Conservation (phyloP, 2,329 filamentous ascomycete genomes). For the Fusarium palustre region DNA sequence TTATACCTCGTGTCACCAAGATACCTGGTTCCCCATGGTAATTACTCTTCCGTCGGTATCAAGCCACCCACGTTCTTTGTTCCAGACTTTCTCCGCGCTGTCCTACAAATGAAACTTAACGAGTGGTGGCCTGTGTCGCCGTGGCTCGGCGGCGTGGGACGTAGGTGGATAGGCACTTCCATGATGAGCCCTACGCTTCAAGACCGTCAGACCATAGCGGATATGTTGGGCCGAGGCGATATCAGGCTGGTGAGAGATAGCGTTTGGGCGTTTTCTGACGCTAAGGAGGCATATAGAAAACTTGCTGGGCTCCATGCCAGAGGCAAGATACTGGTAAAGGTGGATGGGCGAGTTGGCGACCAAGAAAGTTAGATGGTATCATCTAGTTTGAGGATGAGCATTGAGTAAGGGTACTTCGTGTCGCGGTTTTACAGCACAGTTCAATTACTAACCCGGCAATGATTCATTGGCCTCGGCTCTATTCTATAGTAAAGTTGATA, state of each 20-base stretch:
- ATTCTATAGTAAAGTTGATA: slow-evolving; percentile 20
- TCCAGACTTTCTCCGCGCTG: slow-evolving; percentile 47
- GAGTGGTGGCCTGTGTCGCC: slow-evolving; percentile 52
- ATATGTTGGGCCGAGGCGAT: slow-evolving; percentile 36
- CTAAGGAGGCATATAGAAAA: neutral
- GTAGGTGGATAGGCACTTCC: slow-evolving; percentile 51
- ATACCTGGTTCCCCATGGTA: neutral
- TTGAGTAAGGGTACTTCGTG: too few species aligned
- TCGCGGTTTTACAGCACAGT: too few species aligned
- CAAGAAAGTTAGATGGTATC: slow-evolving; percentile 31
- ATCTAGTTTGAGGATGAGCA: neutral
- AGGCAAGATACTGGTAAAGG: slow-evolving; percentile 56
- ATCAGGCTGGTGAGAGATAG: slow-evolving; percentile 1
- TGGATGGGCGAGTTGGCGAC: slow-evolving; percentile 43
- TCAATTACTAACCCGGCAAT: too few species aligned
- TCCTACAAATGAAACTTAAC: slow-evolving; percentile 54
- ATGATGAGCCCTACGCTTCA: slow-evolving; percentile 52
- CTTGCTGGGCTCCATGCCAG: slow-evolving; percentile 46
- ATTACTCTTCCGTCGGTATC: slow-evolving; percentile 11
- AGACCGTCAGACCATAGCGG: slow-evolving; percentile 50
- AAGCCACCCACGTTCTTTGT: slow-evolving; percentile 49
- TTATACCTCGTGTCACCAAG: slow-evolving; percentile 6
- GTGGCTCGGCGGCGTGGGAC: slow-evolving; percentile 54
- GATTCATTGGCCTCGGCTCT: too few species aligned
- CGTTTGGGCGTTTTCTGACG: neutral